These are phyloP conservation scores for Candida andamanensis DNA, from an alignment of 805 yeast genomes.

Conservation along the genomic window DNA sequence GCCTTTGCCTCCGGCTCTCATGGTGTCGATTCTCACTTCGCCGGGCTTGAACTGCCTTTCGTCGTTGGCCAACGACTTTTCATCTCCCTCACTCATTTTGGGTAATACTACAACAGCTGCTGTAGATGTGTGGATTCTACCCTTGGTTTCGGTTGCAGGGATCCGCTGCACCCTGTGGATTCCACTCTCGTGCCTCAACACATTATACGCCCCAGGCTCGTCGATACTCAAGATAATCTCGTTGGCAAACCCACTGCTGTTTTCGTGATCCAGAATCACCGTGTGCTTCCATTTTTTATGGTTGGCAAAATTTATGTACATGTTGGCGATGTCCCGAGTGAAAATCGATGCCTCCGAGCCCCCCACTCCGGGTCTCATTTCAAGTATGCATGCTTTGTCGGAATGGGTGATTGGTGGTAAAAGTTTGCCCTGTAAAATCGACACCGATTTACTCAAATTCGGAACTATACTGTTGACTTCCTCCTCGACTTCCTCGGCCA, in stretches of 20 bases:
- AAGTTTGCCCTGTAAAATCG: conserved; percentile 49
- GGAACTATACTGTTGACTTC: conserved; percentile 53
- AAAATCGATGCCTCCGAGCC: conserved; percentile 91
- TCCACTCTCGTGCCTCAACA: conserved; percentile 81
- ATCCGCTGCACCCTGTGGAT: conserved; percentile 94
- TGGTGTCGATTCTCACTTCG: conserved; percentile 90
- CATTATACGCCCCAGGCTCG: conserved; percentile 70
- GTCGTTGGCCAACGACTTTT: conserved; percentile 39
- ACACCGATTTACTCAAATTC: conserved; percentile 36
- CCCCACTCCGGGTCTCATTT: conserved; percentile 92
- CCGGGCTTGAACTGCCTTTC: conserved; percentile 77
- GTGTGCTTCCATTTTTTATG: conserved; percentile 62
- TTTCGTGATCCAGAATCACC: conserved; percentile 51
- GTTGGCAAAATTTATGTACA: conserved; percentile 75
- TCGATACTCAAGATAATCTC: conserved; percentile 69
- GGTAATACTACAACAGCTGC: conserved; percentile 95
- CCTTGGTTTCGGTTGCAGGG: conserved; percentile 91
- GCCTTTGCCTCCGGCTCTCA: conserved; percentile 96
- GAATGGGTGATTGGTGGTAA: conserved; percentile 75
- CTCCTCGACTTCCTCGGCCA: conserved; percentile 50
- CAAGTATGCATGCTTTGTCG: conserved; percentile 74
- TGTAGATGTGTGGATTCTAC: conserved; percentile 92
- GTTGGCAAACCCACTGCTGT: conserved; percentile 64
- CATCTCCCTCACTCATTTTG: conserved; percentile 57
- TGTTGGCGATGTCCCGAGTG: conserved; percentile 68